Conservation (phyloP, 495 filamentous ascomycete species). For the Cercophora scortea region DNA sequence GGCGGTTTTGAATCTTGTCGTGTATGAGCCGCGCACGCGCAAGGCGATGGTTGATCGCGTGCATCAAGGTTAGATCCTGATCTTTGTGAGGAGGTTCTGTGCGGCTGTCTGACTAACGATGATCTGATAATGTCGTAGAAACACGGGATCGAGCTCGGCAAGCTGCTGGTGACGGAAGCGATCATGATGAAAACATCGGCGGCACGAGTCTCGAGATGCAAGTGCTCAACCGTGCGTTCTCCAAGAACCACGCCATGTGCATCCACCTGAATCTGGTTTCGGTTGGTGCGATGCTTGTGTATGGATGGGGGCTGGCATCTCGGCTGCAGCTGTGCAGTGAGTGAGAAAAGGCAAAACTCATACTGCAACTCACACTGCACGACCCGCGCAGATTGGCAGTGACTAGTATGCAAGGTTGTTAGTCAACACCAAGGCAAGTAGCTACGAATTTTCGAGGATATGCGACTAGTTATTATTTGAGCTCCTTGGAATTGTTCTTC, state of each 20-base stretch:
- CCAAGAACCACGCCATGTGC: constrained; percentile 44
- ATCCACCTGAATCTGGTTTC: constrained; percentile 50
- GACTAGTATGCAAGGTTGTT: too few relatives aligned
- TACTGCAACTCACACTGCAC: too few relatives aligned
- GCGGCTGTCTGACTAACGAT: not conserved
- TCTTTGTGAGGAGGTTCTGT: not conserved
- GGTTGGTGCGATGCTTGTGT: constrained; percentile 41
- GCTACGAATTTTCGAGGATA: too few relatives aligned
- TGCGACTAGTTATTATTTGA: too few relatives aligned
- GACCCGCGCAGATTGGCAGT: too few relatives aligned
- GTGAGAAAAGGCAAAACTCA: too few relatives aligned
- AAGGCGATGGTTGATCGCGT: constrained; percentile 35
- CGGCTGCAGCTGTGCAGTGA: not conserved
- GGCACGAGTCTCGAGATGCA: constrained; percentile 26
- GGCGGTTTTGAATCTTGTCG: constrained; percentile 37
- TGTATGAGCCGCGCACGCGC: constrained; percentile 42
- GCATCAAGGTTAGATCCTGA: constrained; percentile 28
- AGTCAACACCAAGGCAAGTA: too few relatives aligned
- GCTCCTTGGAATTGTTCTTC: too few relatives aligned
- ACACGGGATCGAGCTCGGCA: constrained; percentile 10
- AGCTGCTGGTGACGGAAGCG: not conserved
- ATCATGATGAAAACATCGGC: constrained; percentile 1
- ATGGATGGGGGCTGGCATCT: constrained; percentile 39
- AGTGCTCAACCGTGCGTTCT: constrained; percentile 36
- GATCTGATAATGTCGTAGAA: constrained; percentile 5